phyloP scores from a whole-genome alignment of 768 basidiomycete species.

The Rhizopogon sp. region DNA sequence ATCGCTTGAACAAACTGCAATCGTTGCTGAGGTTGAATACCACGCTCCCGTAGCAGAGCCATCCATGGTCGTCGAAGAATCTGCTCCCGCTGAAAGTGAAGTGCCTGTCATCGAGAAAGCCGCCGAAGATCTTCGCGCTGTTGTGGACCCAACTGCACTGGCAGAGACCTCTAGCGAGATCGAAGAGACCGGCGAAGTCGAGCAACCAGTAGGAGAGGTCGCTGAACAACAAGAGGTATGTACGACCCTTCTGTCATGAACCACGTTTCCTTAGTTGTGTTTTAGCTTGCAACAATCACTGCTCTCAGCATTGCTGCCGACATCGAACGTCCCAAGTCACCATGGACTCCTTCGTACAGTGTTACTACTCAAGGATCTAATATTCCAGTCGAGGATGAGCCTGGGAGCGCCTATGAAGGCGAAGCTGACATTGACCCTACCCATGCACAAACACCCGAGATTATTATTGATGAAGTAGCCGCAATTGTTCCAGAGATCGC shows the following conservation, averaged over 20 bases:
- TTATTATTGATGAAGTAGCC: conserved; percentile 2
- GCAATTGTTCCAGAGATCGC: neutral
- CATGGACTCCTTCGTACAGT: conserved; percentile 50
- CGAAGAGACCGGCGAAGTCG: neutral
- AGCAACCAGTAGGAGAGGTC: neutral
- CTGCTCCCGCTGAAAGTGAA: neutral
- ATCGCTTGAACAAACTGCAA: neutral
- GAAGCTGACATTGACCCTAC: neutral
- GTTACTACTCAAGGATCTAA: conserved; percentile 41
- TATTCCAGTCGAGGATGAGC: conserved; percentile 8
- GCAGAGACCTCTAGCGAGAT: neutral
- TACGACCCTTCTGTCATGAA: neutral
- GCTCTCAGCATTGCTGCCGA: conserved; percentile 9
- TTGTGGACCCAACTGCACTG: neutral
- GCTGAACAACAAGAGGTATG: neutral
- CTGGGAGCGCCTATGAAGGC: neutral
- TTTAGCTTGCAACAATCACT: neutral
- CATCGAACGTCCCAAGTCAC: conserved; percentile 42
- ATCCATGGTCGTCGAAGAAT: neutral
- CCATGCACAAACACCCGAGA: neutral
- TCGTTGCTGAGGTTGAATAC: neutral
- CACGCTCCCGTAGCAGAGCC: neutral
- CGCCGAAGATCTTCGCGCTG: neutral
- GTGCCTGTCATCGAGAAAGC: neutral
- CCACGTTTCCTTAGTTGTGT: neutral